Evolutionary conservation across 768 basidiomycete genomes (phyloP), one percentile per base, ranked within the genome.

Genomic region (Hebeloma cylindrosporum): DNA sequence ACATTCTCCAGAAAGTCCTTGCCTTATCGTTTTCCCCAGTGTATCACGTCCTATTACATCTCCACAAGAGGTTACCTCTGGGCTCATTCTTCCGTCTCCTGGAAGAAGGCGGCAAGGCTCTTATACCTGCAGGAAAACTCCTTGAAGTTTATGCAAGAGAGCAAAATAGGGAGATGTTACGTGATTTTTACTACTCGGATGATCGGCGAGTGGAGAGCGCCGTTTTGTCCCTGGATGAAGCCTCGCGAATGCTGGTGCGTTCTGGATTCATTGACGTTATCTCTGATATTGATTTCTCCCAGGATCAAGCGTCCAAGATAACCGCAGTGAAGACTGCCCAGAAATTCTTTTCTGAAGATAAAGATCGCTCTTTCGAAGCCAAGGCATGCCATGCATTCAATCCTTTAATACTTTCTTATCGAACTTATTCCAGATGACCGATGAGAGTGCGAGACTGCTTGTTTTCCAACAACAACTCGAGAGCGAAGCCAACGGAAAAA

Each of bases 181-280:
- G 93, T 11, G 93, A 99, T 61, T 98, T 94, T 66, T 98, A 93
- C 64, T 99, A 95, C 59, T 95, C 95, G 26, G 96, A 99, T 57
- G 96, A 98, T 65, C 75, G 96, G 42, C 77, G 94, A 34, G 85
- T 91, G 10, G 96, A 98, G 61, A 95, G 87, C 64, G 96, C 93
- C 0, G 77, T 87, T n/a, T 68, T 98, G 3, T 86, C 81, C 27
- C 66, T 99, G 16, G 89, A 90, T 32, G 96, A 97, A 63, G 86
- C 91, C 5, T 70, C 74, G 2, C 67, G 67, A 16, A 82, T 85
- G 64, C 63, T 65, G 55, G 93, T 92, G 53, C 50, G 60, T 59
- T 7, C n/a, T n/a, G n/a, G n/a, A 2, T 21, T 16, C 20, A 23
- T 34, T 30, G 20, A 31, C 16, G 17, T 28, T 18, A 7, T 36